These are phyloP conservation scores for Pezicula carpinea DNA, from an alignment of 2,329 filamentous ascomycete species.

Conservation along the genomic window DNA sequence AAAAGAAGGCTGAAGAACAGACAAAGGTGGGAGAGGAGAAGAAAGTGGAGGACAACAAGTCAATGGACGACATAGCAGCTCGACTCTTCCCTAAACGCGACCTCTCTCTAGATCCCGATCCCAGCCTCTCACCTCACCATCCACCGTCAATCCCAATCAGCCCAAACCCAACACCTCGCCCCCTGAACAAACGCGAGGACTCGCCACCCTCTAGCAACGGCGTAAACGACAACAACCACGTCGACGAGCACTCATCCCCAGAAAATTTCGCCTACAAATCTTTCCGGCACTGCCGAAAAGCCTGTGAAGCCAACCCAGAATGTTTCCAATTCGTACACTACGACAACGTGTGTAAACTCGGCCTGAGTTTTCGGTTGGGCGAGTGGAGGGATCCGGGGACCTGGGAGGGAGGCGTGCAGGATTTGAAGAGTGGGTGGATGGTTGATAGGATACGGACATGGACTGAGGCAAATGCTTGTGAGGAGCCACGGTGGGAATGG, in stretches of 20 bases:
- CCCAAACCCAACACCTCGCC: no score
- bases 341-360: constrained; percentile 13
- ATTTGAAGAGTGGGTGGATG: constrained; percentile 14
- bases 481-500: constrained; percentile 8
- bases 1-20: no score
- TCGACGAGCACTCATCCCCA: no score
- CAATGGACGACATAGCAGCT: constrained; percentile 1
- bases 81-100: constrained; percentile 22
- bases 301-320: constrained; percentile 35
- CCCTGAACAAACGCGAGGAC: no score
- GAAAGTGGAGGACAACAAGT: no score
- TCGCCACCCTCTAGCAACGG: no score
- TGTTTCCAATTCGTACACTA: constrained; percentile 34
- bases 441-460: constrained; percentile 12
- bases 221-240: no score
- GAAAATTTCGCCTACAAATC: constrained; percentile 40
- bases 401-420: constrained; percentile 1
- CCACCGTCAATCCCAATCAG: no score
- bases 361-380: constrained; percentile 8
- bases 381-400: constrained; percentile 4
- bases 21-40: not conserved
- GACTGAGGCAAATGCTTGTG: constrained; percentile 10
- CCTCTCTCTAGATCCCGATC: no score
- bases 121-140: no score
- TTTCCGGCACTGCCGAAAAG: constrained; percentile 41